Evolutionary conservation across 192 early-diverging fungal species (phyloP), one percentile per base, ranked within the genome.

Genomic region (Haplosporangium gracile): DNA sequence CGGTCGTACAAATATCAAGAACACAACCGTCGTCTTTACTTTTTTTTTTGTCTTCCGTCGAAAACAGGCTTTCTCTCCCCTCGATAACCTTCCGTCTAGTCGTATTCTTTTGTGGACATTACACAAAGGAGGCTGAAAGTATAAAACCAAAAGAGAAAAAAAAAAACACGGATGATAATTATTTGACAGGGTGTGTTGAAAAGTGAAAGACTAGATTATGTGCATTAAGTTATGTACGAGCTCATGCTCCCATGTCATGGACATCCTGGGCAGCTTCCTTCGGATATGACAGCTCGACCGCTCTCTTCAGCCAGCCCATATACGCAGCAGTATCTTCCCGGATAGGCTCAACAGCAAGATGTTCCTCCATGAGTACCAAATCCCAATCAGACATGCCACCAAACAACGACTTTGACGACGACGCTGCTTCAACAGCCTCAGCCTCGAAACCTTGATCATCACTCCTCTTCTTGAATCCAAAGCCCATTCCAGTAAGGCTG

Each of bases 291-390:
- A 78, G 34, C 0, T 70, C 57, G 51, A 83, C 51, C 20, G 76
- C 82, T 16, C 34, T 72, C 36, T 74, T 68, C 2, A 83, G 68
- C 82, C 82, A 83, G 5, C 40, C 77, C 82, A 83, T 63, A 34
- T 83, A 83, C 0, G 76, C 82, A 24, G 22, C 38, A 5, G 36
- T 11, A 51, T 83, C 70, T 40, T 51, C 57, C 36, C 13, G 73
- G 43, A 42, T 51, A 11, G 82, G 82, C 65, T 78, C 82, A 5
- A 72, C 72, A 18, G 76, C 82, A 47, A 83, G 47, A 1, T 16
- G 29, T n/a, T 77, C 57, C 9, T 72, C 71, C 60, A 24, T 42
- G 9, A 55, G n/a, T 6, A 34, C 29, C 36, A 39, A n/a, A 70
- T 34, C 77, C 49, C 42, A 51, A 68, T 18, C 70, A 24, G 16